These are phyloP conservation scores for Phlebopus sp. DNA, from an alignment of 1,284 basidiomycete species.

Conservation along the genomic window DNA sequence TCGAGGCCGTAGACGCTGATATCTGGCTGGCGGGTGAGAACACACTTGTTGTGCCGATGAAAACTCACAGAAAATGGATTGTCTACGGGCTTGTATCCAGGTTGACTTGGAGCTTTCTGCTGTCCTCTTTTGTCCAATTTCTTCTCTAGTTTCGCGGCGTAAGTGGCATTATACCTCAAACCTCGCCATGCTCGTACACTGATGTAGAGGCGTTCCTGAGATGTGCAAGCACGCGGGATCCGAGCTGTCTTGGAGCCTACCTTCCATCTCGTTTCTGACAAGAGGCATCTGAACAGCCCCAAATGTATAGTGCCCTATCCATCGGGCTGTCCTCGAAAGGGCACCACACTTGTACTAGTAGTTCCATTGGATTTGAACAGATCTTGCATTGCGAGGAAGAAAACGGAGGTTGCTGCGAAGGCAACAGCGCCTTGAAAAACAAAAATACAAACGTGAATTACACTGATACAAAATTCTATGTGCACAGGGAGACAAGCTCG, in stretches of 20 bases:
- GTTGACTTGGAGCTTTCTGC: constrained; percentile 36
- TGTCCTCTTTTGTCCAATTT: constrained; percentile 34
- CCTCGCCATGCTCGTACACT: constrained; percentile 80
- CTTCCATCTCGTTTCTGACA: constrained; percentile 75
- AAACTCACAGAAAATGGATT: constrained; percentile 71
- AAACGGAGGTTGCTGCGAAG: constrained; percentile 50
- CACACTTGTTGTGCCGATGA: not conserved
- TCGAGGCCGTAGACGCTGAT: constrained; percentile 24
- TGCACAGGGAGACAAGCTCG: constrained; percentile 48
- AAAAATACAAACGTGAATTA: constrained; percentile 28
- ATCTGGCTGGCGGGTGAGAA: constrained; percentile 11
- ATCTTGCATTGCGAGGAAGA: constrained; percentile 63
- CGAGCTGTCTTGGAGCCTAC: constrained; percentile 42
- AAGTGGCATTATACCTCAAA: constrained; percentile 64
- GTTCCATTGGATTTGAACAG: constrained; percentile 70
- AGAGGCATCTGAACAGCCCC: constrained; percentile 64
- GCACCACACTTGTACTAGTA: constrained; percentile 82
- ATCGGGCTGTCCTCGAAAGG: constrained; percentile 78
- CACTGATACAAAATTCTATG: constrained; percentile 33
- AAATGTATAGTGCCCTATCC: constrained; percentile 78
- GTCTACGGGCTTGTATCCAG: constrained; percentile 34
- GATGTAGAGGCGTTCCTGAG: constrained; percentile 15
- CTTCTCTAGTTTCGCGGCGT: constrained; percentile 66
- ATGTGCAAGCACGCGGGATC: constrained; percentile 3
- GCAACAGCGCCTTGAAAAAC: constrained; percentile 54